Evolutionary conservation across 2,329 filamentous ascomycete species (phyloP), one percentile per base, ranked within the genome.

Genomic region (Pseudocercospora fuligena): DNA sequence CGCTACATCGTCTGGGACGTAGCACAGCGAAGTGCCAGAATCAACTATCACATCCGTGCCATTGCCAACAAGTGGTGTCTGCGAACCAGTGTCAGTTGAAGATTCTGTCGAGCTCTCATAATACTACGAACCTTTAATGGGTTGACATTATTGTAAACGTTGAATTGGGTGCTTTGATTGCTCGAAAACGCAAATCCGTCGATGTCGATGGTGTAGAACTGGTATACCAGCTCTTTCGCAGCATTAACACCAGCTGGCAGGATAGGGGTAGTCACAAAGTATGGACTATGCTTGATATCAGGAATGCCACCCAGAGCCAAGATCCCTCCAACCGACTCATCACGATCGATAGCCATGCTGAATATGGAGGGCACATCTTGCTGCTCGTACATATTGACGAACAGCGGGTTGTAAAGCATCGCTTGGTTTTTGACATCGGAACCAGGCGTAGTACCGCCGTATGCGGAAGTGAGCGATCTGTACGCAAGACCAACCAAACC

Each of bases 401-500:
- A 81, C n/a, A 87, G 71, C 0, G 85, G 82, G 61, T 82, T 79
- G 75, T 87, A 87, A 0, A 74, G 56, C 72, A 77, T 49, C 14
- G 62, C 51, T 12, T 47, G 61, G 64, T 72, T 64, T 69, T 69
- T 31, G n/a, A 61, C 58, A 53, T 76, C 72, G 12, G 57, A 16
- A 19, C 58, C 65, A 1, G 74, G 71, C 53, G 76, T 66, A 16
- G 69, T 71, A 43, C 78, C 78, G 7, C 62, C 27, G 62, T 76
- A 79, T 27, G 81, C 78, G 23, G 79, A 81, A 0, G 84, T 86
- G 49, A 86, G 70, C 14, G 80, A 76, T 7, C 83, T 81, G 70
- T 85, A 87, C 1, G 79, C 83, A 12, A 88, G 77, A 0, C 85
- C 86, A 3, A 87, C 70, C 1, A 87, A 73, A 2, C 86, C 85